Evolutionary conservation across 371 early-diverging fungal species (phyloP).

Genomic region (Mortierella sp.): DNA sequence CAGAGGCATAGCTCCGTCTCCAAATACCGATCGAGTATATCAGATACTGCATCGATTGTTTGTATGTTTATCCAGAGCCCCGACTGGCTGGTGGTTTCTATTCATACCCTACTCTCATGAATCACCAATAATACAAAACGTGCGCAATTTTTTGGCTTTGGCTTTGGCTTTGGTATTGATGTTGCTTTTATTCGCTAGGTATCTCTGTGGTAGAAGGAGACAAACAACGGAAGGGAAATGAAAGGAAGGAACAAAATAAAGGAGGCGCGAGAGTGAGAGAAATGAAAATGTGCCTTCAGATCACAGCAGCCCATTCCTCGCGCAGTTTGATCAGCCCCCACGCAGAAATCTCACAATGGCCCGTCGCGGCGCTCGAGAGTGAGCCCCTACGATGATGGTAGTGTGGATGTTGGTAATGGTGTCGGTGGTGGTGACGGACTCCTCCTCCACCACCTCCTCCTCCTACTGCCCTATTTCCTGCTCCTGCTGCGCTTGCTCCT

Average conservation of each 20-base stretch:
- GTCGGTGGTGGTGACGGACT: constrained; percentile 10
- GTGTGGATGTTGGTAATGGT: constrained; percentile 2
- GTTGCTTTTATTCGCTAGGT: background rate
- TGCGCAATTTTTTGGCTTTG: background rate
- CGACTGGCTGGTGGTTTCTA: background rate
- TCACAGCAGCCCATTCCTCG: constrained; percentile 34
- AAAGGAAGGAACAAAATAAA: background rate
- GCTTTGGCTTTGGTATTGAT: background rate
- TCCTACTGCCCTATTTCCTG: background rate
- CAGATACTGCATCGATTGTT: background rate
- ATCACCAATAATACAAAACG: background rate
- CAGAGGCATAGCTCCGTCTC: background rate
- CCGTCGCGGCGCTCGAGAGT: background rate
- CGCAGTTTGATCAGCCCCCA: constrained; percentile 40
- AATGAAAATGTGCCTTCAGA: background rate
- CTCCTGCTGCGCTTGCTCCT: background rate
- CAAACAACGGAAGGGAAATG: background rate
- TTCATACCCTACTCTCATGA: background rate
- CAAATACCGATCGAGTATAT: background rate
- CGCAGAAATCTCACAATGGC: constrained; percentile 45
- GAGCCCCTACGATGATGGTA: constrained; percentile 7
- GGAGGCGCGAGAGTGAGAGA: background rate
- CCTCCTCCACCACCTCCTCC: background rate
- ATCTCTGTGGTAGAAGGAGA: too few species aligned
- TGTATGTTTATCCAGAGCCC: background rate